Percentiles rank a stretch among this genome's conserved stretches.
phyloP scores from a whole-genome alignment of 805 yeast species.

The Yamadazyma nakazawae region DNA sequence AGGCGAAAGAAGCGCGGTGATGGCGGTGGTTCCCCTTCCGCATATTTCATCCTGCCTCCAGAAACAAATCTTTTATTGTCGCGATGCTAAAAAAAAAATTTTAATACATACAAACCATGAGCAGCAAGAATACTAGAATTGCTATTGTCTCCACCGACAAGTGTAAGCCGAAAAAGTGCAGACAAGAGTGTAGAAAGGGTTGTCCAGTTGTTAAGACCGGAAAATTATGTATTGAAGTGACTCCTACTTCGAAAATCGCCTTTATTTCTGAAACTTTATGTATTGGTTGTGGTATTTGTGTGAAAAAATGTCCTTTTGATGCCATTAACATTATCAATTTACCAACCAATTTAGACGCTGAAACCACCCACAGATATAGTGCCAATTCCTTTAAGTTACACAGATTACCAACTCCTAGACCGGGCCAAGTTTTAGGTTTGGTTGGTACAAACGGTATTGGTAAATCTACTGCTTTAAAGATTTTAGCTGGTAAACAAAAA shows the following conservation, averaged over 20 bases:
- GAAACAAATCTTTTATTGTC: neutral
- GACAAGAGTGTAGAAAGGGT: slow-evolving; percentile 94
- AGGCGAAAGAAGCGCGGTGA: neutral
- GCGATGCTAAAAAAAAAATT: slow-evolving; percentile 13
- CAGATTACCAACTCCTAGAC: slow-evolving; percentile 96
- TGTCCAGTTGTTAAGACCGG: slow-evolving; percentile 99
- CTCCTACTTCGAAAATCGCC: slow-evolving; percentile 87
- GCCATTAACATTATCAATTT: slow-evolving; percentile 94
- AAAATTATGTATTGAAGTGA: slow-evolving; percentile 93
- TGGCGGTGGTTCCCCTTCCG: neutral
- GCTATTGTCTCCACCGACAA: slow-evolving; percentile 93
- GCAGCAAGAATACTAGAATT: slow-evolving; percentile 67
- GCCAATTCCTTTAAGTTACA: slow-evolving; percentile 97
- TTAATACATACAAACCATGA: slow-evolving; percentile 17
- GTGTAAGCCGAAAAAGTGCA: slow-evolving; percentile 98
- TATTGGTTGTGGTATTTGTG: slow-evolving; percentile 99
- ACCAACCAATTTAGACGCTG: slow-evolving; percentile 89
- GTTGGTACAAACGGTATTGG: slow-evolving; percentile 99
- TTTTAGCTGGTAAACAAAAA: slow-evolving; percentile 94
- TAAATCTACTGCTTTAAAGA: slow-evolving; percentile 94
- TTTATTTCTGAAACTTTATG: slow-evolving; percentile 91
- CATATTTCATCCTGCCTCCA: slow-evolving; percentile 2
- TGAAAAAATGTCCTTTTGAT: slow-evolving; percentile 96
- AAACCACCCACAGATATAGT: slow-evolving; percentile 95
- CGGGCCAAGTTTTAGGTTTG: slow-evolving; percentile 96